Evolutionary conservation across 176 grass and related monocot species (phyloP).

Genomic region (Oryza australiensis): DNA sequence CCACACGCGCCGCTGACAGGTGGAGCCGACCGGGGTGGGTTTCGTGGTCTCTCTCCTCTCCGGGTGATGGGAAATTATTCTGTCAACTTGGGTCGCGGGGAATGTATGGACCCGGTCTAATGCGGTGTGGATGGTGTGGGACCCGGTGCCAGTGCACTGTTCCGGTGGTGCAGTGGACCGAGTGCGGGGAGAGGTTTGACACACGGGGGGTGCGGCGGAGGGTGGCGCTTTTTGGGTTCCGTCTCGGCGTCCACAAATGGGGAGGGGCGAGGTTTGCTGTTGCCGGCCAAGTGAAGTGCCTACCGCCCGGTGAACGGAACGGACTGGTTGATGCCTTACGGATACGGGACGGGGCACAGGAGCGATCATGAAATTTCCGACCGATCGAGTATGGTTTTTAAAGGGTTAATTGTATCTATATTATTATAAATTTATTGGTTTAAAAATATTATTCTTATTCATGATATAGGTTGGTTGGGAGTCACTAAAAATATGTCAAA

Average conservation of each 20-base stretch:
- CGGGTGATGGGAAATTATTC: constrained; percentile 31
- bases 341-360: no score
- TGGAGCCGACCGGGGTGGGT: accelerated
- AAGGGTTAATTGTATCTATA: no score
- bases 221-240: background rate
- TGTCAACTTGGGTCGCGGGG: constrained; percentile 17
- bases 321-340: background rate
- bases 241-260: background rate
- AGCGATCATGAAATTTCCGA: no score
- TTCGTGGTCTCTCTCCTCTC: no score
- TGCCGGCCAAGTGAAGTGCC: no score
- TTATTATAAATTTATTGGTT: no score
- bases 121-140: background rate
- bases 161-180: background rate
- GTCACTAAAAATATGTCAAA: no score
- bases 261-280: no score
- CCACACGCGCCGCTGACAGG: background rate
- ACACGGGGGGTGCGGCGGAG: background rate
- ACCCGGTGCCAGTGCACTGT: background rate
- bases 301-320: no score
- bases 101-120: background rate
- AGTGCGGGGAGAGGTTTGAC: background rate
- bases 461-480: no score
- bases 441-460: no score
- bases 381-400: no score